Evolutionary conservation across 2,329 filamentous ascomycete genomes (phyloP).

Genomic region (Furcasterigmium furcatum): DNA sequence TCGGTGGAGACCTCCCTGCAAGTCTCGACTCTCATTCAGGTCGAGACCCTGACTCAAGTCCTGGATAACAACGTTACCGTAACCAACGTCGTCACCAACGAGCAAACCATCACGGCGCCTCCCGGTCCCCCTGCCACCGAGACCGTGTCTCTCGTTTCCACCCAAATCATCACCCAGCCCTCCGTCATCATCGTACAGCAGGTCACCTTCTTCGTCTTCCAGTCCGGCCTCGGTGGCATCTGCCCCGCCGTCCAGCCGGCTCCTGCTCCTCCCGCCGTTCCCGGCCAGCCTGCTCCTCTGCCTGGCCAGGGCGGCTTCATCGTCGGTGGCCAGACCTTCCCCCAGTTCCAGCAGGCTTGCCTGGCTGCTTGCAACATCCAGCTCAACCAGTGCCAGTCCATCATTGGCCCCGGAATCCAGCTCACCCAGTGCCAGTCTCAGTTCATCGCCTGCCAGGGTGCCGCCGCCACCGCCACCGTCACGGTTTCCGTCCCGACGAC

Average conservation of each 20-base stretch:
- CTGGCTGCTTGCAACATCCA: conserved; percentile 13
- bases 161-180: conserved; percentile 8
- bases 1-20: no score
- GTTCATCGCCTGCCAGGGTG: conserved; percentile 10
- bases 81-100: conserved; percentile 10
- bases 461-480: conserved; percentile 12
- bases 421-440: conserved; percentile 15
- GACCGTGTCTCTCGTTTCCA: conserved; percentile 5
- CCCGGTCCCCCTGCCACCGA: neutral
- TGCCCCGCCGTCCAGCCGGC: conserved; percentile 4
- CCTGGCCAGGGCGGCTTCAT: conserved; percentile 11
- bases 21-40: neutral
- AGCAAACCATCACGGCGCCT: conserved; percentile 5
- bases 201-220: conserved; percentile 13
- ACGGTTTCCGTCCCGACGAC: conserved; percentile 11
- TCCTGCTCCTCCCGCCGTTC: conserved; percentile 7
- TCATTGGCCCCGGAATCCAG: conserved; percentile 11
- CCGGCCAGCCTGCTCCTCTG: conserved; percentile 2
- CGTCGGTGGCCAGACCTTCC: conserved; percentile 11
- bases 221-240: conserved; percentile 11
- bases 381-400: conserved; percentile 12
- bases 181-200: conserved; percentile 13
- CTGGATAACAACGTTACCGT: conserved; percentile 6
- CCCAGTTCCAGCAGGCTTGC: conserved; percentile 12
- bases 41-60: conserved; percentile 1